These are phyloP conservation scores for Rubia yunnanensis DNA, from an alignment of 257 asterid genomes.

Conservation along the genomic window DNA sequence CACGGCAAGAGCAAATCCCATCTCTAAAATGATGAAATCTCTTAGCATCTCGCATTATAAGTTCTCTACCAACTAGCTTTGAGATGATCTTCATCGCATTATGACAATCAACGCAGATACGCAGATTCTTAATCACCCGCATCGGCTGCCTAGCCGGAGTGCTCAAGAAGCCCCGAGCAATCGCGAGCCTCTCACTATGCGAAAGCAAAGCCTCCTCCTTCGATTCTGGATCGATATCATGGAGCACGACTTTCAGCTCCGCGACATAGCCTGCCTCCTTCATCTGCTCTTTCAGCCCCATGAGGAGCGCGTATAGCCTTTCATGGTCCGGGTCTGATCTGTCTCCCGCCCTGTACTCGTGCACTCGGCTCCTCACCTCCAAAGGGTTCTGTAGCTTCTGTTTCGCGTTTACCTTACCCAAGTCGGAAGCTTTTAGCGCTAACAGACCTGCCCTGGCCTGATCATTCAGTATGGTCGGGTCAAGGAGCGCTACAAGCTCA, in stretches of 20 bases:
- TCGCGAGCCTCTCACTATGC: conserved; percentile 85
- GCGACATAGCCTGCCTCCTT: conserved; percentile 71
- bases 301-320: conserved; percentile 42
- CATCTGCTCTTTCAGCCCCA: conserved; percentile 67
- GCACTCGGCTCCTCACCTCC: conserved; percentile 48
- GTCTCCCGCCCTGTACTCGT: conserved; percentile 81
- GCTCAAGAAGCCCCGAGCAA: conserved; percentile 67
- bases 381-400: conserved; percentile 42
- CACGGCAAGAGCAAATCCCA: conserved; percentile 71
- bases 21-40: conserved; percentile 83
- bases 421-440: conserved; percentile 45
- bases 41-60: conserved; percentile 62
- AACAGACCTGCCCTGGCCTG: conserved; percentile 61
- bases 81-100: conserved; percentile 70
- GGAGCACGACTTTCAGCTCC: conserved; percentile 68
- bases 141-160: conserved; percentile 54
- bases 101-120: conserved; percentile 81
- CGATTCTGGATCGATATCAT: conserved; percentile 71
- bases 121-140: conserved; percentile 67
- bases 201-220: conserved; percentile 86
- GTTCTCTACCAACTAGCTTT: conserved; percentile 71
- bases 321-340: conserved; percentile 66
- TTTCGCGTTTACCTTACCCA: conserved; percentile 41
- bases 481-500: conserved; percentile 45
- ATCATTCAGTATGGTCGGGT: conserved; percentile 45